Evolutionary conservation across 768 basidiomycete species (phyloP).

Genomic region (Boletus pseudo-olivaceus): DNA sequence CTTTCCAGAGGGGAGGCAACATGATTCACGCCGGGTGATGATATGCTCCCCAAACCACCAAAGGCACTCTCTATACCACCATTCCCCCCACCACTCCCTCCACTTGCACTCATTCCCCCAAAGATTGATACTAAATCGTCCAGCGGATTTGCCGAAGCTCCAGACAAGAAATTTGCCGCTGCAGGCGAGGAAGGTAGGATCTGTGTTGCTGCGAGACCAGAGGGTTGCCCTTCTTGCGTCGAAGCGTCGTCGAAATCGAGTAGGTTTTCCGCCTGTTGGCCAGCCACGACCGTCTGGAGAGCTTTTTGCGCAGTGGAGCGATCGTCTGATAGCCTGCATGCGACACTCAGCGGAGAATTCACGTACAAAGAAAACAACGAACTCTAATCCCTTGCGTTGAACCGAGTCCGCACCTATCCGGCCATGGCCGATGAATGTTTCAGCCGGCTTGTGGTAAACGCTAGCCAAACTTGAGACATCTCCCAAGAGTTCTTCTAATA

Average conservation of each 20-base stretch:
- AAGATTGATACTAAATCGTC: conserved; percentile 95
- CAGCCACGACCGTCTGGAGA: conserved; percentile 85
- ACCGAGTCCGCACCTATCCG: conserved; percentile 81
- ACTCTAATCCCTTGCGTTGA: conserved; percentile 61
- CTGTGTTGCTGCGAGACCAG: conserved; percentile 75
- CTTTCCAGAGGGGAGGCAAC: conserved; percentile 22
- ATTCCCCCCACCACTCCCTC: conserved; percentile 10
- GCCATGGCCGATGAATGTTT: conserved; percentile 93
- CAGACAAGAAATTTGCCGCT: conserved; percentile 69
- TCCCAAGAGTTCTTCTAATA: conserved; percentile 87
- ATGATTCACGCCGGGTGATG: conserved; percentile 3
- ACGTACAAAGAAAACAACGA: conserved; percentile 24
- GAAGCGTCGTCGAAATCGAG: conserved; percentile 87
- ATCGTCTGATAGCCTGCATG: conserved; percentile 58
- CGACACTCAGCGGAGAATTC: neutral
- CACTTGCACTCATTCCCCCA: conserved; percentile 46
- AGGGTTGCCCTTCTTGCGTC: conserved; percentile 53
- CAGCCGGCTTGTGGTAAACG: conserved; percentile 95
- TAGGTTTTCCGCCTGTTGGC: conserved; percentile 91
- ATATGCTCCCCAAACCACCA: conserved; percentile 19
- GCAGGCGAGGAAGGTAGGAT: conserved; percentile 69
- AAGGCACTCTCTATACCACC: conserved; percentile 9
- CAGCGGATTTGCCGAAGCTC: conserved; percentile 82
- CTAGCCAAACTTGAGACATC: conserved; percentile 90
- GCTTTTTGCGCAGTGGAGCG: conserved; percentile 74